Conservation (phyloP, 176 grass and related monocot genomes). For the Oryza meridionalis region DNA sequence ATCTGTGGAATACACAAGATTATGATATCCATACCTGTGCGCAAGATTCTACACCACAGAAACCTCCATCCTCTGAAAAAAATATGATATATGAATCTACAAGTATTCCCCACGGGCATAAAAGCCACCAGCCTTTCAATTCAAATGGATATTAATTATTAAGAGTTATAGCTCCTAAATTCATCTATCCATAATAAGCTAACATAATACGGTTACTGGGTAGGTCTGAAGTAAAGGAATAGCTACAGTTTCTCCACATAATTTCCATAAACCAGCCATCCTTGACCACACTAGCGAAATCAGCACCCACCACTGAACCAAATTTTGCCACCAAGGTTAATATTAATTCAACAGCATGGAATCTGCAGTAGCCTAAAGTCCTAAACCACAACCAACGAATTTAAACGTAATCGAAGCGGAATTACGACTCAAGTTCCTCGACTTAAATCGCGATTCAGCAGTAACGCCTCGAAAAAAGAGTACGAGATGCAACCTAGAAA, state of each 20-base stretch:
- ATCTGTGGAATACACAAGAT: neutral
- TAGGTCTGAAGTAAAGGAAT: neutral
- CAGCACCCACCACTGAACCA: neutral
- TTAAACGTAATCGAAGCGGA: neutral
- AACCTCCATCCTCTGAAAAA: neutral
- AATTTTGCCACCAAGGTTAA: neutral
- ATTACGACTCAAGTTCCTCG: neutral
- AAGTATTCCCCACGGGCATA: neutral
- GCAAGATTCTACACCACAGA: neutral
- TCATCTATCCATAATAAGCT: neutral
- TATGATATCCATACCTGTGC: neutral
- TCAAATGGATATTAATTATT: neutral
- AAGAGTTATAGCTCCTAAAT: neutral
- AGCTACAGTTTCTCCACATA: neutral
- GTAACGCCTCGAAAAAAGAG: neutral
- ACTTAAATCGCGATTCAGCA: neutral
- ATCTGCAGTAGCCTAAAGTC: too few relatives aligned
- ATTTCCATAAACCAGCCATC: neutral
- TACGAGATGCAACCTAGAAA: neutral
- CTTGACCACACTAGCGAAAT: neutral
- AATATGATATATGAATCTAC: neutral
- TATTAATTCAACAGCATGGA: neutral
- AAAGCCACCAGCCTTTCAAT: neutral
- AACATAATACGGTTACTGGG: neutral
- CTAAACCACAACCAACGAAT: neutral